Percentiles rank a stretch among this genome's conserved stretches.
Evolutionary conservation across 2,329 filamentous ascomycete genomes (phyloP).

Genomic region (Fusarium penzigii): DNA sequence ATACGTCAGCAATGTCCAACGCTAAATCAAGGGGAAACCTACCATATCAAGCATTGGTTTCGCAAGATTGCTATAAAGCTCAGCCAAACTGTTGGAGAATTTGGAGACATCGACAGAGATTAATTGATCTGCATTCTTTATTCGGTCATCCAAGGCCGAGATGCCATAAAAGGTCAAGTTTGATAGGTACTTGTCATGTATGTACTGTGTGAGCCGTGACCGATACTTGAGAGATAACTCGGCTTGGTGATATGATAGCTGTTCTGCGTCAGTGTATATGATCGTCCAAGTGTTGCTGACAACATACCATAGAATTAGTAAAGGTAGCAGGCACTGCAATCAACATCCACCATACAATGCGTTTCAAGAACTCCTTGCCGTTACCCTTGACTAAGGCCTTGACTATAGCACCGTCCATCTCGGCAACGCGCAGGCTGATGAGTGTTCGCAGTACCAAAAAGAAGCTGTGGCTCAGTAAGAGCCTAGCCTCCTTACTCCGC

Average conservation of each 20-base stretch:
- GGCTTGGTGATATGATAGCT: constrained; percentile 96
- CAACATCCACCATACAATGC: constrained; percentile 97
- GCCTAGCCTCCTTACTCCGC: constrained; percentile 81
- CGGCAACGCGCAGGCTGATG: constrained; percentile 93
- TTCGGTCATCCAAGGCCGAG: constrained; percentile 90
- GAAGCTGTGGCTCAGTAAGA: constrained; percentile 88
- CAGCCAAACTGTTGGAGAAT: constrained; percentile 92
- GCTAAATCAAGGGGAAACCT: constrained; percentile 14
- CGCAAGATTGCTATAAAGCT: constrained; percentile 93
- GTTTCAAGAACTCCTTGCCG: constrained; percentile 83
- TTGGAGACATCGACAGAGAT: constrained; percentile 96
- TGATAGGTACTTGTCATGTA: constrained; percentile 95
- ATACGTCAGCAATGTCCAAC: constrained; percentile 20
- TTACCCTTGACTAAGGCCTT: constrained; percentile 90
- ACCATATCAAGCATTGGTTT: constrained; percentile 95
- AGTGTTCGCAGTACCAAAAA: constrained; percentile 89
- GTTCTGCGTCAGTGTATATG: constrained; percentile 14
- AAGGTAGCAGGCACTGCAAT: constrained; percentile 96
- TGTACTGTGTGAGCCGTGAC: constrained; percentile 87
- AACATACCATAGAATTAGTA: constrained; percentile 92
- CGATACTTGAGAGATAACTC: constrained; percentile 91
- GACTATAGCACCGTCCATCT: constrained; percentile 91
- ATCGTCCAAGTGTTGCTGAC: background rate
- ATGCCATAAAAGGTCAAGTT: constrained; percentile 98
- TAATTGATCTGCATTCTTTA: constrained; percentile 97